A percentile compares a stretch with the other conserved stretches of the same genome.
Conservation (phyloP, 139 green algal species). For the Ulvella scutata region DNA sequence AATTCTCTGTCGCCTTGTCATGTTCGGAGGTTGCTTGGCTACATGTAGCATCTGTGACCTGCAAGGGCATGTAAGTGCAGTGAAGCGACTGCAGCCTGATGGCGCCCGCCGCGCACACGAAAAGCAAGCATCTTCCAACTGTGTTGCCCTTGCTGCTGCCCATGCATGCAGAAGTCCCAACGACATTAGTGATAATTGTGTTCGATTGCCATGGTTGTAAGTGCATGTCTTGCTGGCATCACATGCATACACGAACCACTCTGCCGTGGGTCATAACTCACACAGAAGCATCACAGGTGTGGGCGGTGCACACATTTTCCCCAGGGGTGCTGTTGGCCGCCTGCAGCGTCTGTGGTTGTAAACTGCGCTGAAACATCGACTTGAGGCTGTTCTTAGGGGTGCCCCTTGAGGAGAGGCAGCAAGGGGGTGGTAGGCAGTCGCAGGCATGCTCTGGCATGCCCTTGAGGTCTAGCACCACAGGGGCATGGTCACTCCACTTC, state of each 20-base stretch:
- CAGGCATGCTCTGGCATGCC: not conserved
- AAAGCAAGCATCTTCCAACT: no score
- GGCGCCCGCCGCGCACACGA: no score
- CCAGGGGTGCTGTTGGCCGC: not conserved
- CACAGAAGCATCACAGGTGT: not conserved
- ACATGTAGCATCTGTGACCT: no score
- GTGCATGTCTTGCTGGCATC: not conserved
- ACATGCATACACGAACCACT: not conserved
- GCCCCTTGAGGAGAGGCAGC: not conserved
- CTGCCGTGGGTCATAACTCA: not conserved
- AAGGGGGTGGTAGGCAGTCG: not conserved
- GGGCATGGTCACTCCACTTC: slow-evolving; percentile 1
- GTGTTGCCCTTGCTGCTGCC: no score
- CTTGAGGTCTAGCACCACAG: not conserved
- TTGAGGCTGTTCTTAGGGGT: not conserved
- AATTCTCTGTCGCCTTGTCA: no score
- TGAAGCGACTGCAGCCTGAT: no score
- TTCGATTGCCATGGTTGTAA: not conserved
- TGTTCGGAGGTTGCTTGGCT: no score
- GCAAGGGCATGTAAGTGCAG: no score
- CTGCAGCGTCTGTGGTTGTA: not conserved
- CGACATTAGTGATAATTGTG: no score
- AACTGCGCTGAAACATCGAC: not conserved
- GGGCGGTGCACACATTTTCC: not conserved
- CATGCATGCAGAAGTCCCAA: no score